phyloP scores from a whole-genome alignment of 371 early-diverging fungal species.

The Funneliformis caledonium region DNA sequence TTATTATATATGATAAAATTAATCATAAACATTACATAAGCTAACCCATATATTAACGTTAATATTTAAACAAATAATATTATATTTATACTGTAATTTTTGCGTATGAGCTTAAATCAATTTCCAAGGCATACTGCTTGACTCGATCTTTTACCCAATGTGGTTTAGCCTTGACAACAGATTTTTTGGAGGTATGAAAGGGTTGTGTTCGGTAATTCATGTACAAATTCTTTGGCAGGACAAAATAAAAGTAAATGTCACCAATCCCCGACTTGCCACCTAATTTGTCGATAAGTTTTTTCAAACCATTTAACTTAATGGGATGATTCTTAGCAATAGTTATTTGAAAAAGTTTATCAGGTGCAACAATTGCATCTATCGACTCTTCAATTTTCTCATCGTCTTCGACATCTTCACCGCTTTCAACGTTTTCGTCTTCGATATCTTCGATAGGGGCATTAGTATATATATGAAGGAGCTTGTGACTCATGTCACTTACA shows the following conservation, averaged over 20 bases:
- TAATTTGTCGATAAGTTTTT: not conserved
- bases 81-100: too few species aligned
- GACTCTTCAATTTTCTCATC: not conserved
- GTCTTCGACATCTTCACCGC: too few species aligned
- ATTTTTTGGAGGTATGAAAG: not conserved
- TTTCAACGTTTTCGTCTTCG: too few species aligned
- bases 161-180: slow-evolving; percentile 6
- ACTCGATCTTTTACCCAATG: not conserved
- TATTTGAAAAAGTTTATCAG: slow-evolving; percentile 29
- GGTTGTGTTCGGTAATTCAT: not conserved
- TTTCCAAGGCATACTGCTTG: slow-evolving; percentile 26
- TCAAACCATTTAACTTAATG: slow-evolving; percentile 3
- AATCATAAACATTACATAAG: too few species aligned
- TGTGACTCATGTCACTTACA: not conserved
- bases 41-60: too few species aligned
- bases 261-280: not conserved
- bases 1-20: too few species aligned
- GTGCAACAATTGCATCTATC: slow-evolving; percentile 17
- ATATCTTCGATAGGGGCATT: not conserved
- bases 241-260: slow-evolving; percentile 10
- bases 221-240: slow-evolving; percentile 17
- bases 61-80: too few species aligned
- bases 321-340: slow-evolving; percentile 13
- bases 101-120: not conserved
- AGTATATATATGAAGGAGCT: slow-evolving; percentile 8